Evolutionary conservation across 768 basidiomycete genomes (phyloP), one percentile per base, ranked within the genome.

Genomic region (Auricularia heimuer): DNA sequence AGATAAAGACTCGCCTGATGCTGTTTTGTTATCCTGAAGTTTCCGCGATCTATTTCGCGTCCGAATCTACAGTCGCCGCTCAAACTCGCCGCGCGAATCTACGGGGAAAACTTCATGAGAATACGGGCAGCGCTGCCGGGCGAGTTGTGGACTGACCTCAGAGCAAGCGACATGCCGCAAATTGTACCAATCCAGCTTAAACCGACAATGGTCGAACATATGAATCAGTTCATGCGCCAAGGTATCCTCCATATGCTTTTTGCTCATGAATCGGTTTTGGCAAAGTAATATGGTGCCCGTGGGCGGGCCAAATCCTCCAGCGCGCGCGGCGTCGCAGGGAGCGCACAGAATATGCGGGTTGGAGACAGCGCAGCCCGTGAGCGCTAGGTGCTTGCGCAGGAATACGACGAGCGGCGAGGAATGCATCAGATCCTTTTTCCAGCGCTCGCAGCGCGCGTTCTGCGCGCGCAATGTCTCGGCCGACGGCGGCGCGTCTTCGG

Each of bases 51-150:
- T 29, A 96, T 73, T 75, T 98, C 95, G 66, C 94, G 83, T 42
- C 83, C 82, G 79, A 85, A 96, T 63, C 85, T 82, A 75, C 97
- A 99, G 75, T 98, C 96, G 7, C 97, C 95, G 68, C 92, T 92
- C 62, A 98, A 75, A 73, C 86, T 96, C 67, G 94, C 96, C 0
- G 97, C 95, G 54, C 96, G 87, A 73, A 99, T 97, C 96, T 98
- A 72, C 56, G 51, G 42, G 56, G 34, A 29, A 63, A 61, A 42
- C 65, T 35, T 54, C 54, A 62, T 21, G 54, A 58, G 36, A 65
- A 61, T 7, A 39, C 12, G 37, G 6, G 16, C 58, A 63, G 62
- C 45, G 24, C 18, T n/a, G 14, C 16, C 42, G 54, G 42, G 61
- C 18, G 10, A 56, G 10, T n/a, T 24, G 24, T 24, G 24, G 21